These are phyloP conservation scores for Mycena polygramma DNA, from an alignment of 768 basidiomycete species.

Conservation along the genomic window DNA sequence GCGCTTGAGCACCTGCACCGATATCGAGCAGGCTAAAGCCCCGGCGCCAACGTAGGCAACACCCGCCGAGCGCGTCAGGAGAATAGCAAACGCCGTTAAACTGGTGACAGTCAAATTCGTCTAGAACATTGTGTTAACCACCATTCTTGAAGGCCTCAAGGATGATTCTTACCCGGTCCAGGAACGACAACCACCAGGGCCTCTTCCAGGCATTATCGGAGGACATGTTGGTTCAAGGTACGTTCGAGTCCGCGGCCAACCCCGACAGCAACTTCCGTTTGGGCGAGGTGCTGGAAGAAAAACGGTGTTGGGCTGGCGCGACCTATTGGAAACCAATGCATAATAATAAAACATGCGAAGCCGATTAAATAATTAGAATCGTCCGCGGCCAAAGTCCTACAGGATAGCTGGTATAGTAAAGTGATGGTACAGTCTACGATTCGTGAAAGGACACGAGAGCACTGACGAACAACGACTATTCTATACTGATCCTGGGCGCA, in stretches of 20 bases:
- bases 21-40: constrained; percentile 65
- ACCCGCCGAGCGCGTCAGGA: constrained; percentile 75
- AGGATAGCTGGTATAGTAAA: constrained; percentile 34
- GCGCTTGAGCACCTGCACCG: constrained; percentile 73
- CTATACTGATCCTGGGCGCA: constrained; percentile 81
- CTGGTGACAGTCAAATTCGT: constrained; percentile 69
- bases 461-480: constrained; percentile 45
- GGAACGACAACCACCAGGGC: constrained; percentile 50
- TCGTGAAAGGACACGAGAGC: constrained; percentile 21
- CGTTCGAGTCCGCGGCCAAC: too few relatives aligned
- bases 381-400: not conserved
- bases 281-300: too few relatives aligned
- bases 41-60: constrained; percentile 72
- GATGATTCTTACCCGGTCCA: constrained; percentile 53
- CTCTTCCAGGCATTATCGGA: constrained; percentile 24
- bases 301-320: too few relatives aligned
- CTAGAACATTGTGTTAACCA: constrained; percentile 50
- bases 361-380: constrained; percentile 11
- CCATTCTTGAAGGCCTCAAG: not conserved
- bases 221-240: constrained; percentile 21
- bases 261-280: too few relatives aligned
- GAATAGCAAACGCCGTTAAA: constrained; percentile 61
- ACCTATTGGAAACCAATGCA: too few relatives aligned
- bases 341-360: not conserved
- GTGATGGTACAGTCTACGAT: constrained; percentile 33